phyloP scores from a whole-genome alignment of 495 filamentous ascomycete species.

The Lichenothelia convexa region DNA sequence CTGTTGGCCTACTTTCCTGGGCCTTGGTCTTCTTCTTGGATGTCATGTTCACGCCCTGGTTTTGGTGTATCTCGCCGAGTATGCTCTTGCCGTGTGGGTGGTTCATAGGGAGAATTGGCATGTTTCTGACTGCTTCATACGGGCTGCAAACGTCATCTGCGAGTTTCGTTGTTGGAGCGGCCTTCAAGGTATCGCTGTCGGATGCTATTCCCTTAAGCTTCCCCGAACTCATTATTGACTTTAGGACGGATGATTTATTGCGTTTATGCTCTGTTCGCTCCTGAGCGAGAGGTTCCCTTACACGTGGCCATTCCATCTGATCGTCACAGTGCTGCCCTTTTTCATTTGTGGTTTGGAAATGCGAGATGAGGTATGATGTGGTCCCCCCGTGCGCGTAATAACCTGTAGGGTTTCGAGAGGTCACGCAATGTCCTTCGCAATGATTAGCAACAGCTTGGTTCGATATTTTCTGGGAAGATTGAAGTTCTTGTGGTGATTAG shows the following conservation, averaged over 20 bases:
- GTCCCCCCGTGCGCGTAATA: no score
- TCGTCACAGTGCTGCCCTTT: no score
- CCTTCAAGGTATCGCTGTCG: not conserved
- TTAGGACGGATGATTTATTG: constrained; percentile 3
- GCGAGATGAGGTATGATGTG: no score
- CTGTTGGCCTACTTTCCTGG: constrained; percentile 13
- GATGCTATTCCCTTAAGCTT: constrained; percentile 1
- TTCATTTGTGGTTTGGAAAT: no score
- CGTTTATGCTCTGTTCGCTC: constrained; percentile 1
- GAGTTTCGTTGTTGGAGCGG: no score
- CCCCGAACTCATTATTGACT: constrained; percentile 4
- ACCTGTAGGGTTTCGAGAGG: no score
- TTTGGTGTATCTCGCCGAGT: not conserved
- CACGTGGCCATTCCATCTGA: no score
- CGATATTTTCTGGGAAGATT: no score
- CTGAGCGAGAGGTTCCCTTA: not conserved
- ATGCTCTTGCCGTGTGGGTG: not conserved
- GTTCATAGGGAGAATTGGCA: not conserved
- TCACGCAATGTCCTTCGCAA: no score
- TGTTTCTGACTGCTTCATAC: constrained; percentile 25
- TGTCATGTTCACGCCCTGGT: constrained; percentile 8
- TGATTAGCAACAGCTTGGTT: no score
- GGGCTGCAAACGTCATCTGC: no score
- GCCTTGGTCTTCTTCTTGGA: constrained; percentile 19
- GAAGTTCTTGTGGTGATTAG: no score